Evolutionary conservation across 257 asterid species (phyloP), one percentile per base, ranked within the genome.

Genomic region (Fraxinus quadrangulata): DNA sequence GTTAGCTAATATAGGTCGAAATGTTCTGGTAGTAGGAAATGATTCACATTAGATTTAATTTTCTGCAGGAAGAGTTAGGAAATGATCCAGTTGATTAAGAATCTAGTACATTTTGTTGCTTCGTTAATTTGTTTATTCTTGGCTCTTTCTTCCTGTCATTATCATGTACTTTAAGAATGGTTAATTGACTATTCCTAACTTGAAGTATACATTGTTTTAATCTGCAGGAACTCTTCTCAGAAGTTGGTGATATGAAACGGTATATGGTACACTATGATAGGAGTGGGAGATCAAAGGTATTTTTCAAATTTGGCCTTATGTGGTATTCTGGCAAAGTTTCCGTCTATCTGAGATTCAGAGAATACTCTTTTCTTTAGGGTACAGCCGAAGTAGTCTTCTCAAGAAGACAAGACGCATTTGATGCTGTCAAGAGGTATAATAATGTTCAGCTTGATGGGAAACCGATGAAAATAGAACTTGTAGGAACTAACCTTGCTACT

Each of bases 271-370:
- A 96, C 84, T 96, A 93, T 81, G 97, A 96, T 81, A 90, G 92
- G 86, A 96, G 95, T 61, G 97, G 98, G 40, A 89, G 99, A 82
- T 96, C 99, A 61, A 93, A 96, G 99, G 99, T 96, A 90, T 68
- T 31, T 68, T 61, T 72, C 42, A 73, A 73, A 76, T 71, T 84
- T 83, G 69, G 21, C 45, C 76, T 69, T 65, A 69, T 78, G 67
- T 66, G 77, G 71, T 81, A 83, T 77, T 74, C 54, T 54, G 69
- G 77, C 59, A 70, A 73, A 80, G 77, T 79, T 76, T 87, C 71
- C 70, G 19, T 80, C 63, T 79, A 82, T 77, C 73, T 37, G 65
- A 79, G 81, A 67, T 80, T 84, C 75, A 82, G 77, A 82, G 71
- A 75, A 37, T 6, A 17, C 26, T 56, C 13, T 16, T 85, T 78